These are phyloP conservation scores for Kurtzmaniella quercitrusa DNA, from an alignment of 1,139 yeast genomes.

Conservation along the genomic window DNA sequence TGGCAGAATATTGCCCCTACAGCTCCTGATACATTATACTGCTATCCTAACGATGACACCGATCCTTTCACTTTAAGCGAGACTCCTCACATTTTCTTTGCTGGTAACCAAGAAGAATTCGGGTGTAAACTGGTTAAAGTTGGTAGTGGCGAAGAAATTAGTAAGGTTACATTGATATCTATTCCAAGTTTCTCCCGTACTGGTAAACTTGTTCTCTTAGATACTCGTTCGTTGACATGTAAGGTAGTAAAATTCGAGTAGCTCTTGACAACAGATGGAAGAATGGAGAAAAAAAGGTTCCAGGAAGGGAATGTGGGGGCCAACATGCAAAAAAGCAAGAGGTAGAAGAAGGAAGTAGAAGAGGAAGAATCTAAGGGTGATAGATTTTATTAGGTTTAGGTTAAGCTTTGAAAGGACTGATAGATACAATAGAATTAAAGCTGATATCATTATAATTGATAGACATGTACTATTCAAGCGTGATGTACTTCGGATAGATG, in stretches of 20 bases:
- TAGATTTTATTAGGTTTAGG: too few species aligned
- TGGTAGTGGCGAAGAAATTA: conserved; percentile 24
- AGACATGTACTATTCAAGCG: too few species aligned
- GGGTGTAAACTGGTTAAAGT: conserved; percentile 30
- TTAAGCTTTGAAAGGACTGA: too few species aligned
- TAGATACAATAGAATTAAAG: too few species aligned
- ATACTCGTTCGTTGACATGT: conserved; percentile 52
- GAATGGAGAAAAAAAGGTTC: too few species aligned
- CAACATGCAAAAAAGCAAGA: too few species aligned
- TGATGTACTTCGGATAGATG: too few species aligned
- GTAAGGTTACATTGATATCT: conserved; percentile 40
- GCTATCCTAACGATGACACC: conserved; percentile 73
- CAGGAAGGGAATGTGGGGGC: too few species aligned
- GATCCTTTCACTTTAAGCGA: conserved; percentile 75
- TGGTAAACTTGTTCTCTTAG: conserved; percentile 66
- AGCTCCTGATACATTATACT: conserved; percentile 91
- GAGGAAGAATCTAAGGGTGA: too few species aligned
- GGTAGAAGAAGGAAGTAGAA: too few species aligned
- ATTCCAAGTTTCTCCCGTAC: conserved; percentile 68
- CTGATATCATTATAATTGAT: too few species aligned
- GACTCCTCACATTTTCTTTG: conserved; percentile 82
- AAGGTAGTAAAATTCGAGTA: conserved; percentile 29
- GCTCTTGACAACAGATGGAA: not conserved
- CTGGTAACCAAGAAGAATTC: conserved; percentile 74
- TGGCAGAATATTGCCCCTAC: conserved; percentile 94